phyloP scores from a whole-genome alignment of 73 alveolate genomes.

The Paramecium sexaurelia region DNA sequence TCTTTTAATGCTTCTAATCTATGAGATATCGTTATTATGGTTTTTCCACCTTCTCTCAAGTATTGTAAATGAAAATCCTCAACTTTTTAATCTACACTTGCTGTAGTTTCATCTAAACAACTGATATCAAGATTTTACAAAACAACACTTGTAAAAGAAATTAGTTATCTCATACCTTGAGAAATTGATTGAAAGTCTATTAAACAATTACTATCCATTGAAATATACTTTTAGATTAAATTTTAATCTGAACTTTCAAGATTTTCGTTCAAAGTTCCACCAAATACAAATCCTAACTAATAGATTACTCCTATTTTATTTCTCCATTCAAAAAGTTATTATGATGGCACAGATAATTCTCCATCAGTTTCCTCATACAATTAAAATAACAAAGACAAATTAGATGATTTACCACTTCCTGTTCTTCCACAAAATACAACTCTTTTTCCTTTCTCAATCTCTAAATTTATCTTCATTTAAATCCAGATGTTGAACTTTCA shows the following conservation, averaged over 20 bases:
- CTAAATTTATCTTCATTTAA: slow-evolving; percentile 37
- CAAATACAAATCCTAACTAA: slow-evolving; percentile 72
- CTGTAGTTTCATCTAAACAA: slow-evolving; percentile 98
- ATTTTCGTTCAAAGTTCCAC: slow-evolving; percentile 76
- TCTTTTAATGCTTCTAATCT: slow-evolving; percentile 70
- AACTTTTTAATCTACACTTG: slow-evolving; percentile 93
- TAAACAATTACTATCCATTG: background rate
- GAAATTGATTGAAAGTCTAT: slow-evolving; percentile 52
- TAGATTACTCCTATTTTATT: slow-evolving; percentile 71
- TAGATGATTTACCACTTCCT: slow-evolving; percentile 82
- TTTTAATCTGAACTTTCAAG: slow-evolving; percentile 73
- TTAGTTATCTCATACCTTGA: slow-evolving; percentile 81
- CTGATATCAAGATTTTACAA: slow-evolving; percentile 79
- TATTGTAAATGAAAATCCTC: slow-evolving; percentile 86
- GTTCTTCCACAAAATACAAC: slow-evolving; percentile 85
- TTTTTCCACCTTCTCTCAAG: slow-evolving; percentile 71
- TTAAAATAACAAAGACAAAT: slow-evolving; percentile 64
- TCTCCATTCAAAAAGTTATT: slow-evolving; percentile 69
- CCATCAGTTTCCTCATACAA: slow-evolving; percentile 72
- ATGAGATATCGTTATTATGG: slow-evolving; percentile 74
- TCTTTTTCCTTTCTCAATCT: slow-evolving; percentile 70
- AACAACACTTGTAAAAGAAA: slow-evolving; percentile 83
- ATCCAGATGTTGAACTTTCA: background rate
- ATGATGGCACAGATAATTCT: slow-evolving; percentile 28
- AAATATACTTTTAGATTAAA: background rate